Evolutionary conservation across 352 stramenopile genomes (phyloP).

Genomic region (Globisporangium acanthophoron): DNA sequence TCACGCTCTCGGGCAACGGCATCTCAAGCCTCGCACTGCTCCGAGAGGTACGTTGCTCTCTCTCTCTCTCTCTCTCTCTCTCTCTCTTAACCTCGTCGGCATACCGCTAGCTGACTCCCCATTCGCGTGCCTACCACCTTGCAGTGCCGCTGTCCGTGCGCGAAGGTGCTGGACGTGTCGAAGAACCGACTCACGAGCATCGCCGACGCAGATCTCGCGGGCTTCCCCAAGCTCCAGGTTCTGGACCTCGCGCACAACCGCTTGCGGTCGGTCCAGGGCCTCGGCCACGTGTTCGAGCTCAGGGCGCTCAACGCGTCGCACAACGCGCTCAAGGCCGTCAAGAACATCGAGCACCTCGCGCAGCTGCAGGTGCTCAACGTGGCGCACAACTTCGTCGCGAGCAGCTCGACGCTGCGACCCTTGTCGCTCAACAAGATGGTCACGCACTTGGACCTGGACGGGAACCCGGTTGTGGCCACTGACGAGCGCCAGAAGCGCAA

Average conservation of each 20-base stretch:
- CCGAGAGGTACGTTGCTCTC: constrained; percentile 31
- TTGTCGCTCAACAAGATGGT: constrained; percentile 76
- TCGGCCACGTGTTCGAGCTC: constrained; percentile 51
- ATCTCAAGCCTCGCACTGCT: constrained; percentile 48
- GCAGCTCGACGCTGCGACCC: constrained; percentile 43
- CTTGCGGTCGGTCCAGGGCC: constrained; percentile 45
- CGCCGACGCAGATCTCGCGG: constrained; percentile 32
- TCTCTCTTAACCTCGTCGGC: not conserved
- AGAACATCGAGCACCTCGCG: constrained; percentile 69
- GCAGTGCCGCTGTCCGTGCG: constrained; percentile 59
- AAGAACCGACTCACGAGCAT: constrained; percentile 58
- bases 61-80: not conserved
- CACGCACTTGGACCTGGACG: constrained; percentile 62
- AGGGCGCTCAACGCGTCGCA: constrained; percentile 51
- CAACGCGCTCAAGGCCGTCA: constrained; percentile 56
- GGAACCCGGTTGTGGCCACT: constrained; percentile 59
- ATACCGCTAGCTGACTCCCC: not conserved
- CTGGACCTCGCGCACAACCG: constrained; percentile 58
- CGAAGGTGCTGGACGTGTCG: constrained; percentile 52
- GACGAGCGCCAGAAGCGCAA: constrained; percentile 63
- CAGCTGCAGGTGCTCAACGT: constrained; percentile 56
- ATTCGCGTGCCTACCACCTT: not conserved
- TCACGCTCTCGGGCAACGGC: constrained; percentile 58
- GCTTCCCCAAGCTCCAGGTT: constrained; percentile 61
- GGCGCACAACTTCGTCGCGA: constrained; percentile 41